A percentile compares a stretch with the other conserved stretches of the same genome.
Conservation (phyloP, 495 filamentous ascomycete genomes). For the Penicillium parvum region DNA sequence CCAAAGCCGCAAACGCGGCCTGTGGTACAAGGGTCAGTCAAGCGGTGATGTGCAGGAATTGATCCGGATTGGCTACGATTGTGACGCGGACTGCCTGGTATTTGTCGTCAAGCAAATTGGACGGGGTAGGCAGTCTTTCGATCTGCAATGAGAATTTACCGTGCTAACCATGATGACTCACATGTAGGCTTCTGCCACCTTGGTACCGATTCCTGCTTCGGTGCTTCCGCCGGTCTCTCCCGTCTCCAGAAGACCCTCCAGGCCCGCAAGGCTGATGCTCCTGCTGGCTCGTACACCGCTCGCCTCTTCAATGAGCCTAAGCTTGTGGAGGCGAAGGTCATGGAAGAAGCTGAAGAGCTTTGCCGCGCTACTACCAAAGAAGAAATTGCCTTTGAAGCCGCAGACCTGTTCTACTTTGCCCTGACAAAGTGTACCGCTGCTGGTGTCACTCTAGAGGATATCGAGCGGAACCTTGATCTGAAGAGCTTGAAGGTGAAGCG, state of each 20-base stretch:
- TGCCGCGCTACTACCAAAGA: conserved; percentile 78
- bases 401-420: conserved; percentile 94
- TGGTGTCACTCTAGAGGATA: conserved; percentile 79
- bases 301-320: conserved; percentile 87
- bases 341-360: conserved; percentile 95
- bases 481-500: conserved; percentile 93
- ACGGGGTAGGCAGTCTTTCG: conserved; percentile 41
- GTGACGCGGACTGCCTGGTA: conserved; percentile 85
- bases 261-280: conserved; percentile 73
- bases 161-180: conserved; percentile 17
- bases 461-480: conserved; percentile 86
- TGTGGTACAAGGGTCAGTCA: conserved; percentile 95
- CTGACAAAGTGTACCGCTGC: conserved; percentile 79
- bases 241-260: conserved; percentile 81
- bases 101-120: conserved; percentile 89
- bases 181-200: conserved; percentile 85
- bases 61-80: conserved; percentile 78
- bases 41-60: conserved; percentile 92
- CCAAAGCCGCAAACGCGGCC: conserved; percentile 85
- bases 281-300: conserved; percentile 87
- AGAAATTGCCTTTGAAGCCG: conserved; percentile 88
- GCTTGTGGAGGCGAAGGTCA: conserved; percentile 88
- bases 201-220: conserved; percentile 87
- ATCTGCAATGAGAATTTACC: not conserved
- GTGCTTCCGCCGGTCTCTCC: conserved; percentile 71